Base-by-base conservation (phyloP, 2,329 filamentous ascomycete genomes). In the Neonectria punicea region DNA sequence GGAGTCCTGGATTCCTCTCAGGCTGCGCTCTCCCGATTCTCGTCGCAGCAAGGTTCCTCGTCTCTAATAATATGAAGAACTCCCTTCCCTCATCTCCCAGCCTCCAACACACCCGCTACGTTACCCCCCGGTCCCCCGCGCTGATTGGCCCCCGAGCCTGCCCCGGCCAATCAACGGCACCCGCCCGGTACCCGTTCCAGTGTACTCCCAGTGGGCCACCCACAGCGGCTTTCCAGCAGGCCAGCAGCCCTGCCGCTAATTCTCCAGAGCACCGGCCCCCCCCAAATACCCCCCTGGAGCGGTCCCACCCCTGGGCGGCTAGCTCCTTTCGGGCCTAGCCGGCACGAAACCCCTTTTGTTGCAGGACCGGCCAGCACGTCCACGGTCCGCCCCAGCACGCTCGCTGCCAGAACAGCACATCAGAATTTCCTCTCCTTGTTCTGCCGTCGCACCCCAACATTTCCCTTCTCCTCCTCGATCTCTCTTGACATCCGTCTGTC, bases 331-430 rank as follows among this genome's bases (percentile, higher is more conserved):
- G 3, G 67, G 75, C 20, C 50, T 79, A 77, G 76, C 59, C 54
- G 47, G 41, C 54, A 58, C 71, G 63, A 73, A 76, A 76, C 76
- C 77, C 75, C 77, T 75, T 79, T 78, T 78, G 71, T 65, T 72
- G 70, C 69, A 68, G 65, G 62, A 65, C 66, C 61, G 65, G 66
- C 66, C 69, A 73, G 65, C 69, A 70, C 67, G 70, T 58, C 63
- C 72, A 71, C 70, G 66, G 70, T 58, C 63, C 72, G 71, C 70
- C 67, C 69, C 70, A 65, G 70, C 67, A 68, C 66, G 65, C 70
- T 73, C 65, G 69, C 70, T 74, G 69, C 69, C 67, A 68, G 72
- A 74, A 73, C 73, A 76, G 73, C 74, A 73, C 74, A 76, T 72
- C 75, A 74, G 73, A 77, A 76, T 76, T 76, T 74, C 72, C 71